Evolutionary conservation across 352 stramenopile genomes (phyloP), one percentile per base, ranked within the genome.

Genomic region (Globisporangium paroecandrum): DNA sequence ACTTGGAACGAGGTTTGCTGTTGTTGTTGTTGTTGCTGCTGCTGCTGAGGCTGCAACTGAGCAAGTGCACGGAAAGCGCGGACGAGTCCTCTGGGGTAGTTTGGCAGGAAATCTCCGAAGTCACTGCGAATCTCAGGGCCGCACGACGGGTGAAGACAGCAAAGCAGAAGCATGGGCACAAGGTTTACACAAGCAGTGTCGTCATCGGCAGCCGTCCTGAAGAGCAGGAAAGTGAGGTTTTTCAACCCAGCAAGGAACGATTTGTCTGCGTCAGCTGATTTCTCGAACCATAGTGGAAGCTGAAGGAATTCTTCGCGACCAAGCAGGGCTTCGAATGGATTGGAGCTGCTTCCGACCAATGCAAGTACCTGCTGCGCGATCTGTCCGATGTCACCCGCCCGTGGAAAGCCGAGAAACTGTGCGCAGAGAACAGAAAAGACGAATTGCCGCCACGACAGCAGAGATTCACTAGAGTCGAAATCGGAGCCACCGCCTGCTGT

Each of bases 241-340:
- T 76, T 81, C 27, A 77, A 18, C 7, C 68, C 66, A 1, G 18
- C 64, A 34, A 46, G 1, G 36, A 55, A 25, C 47, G 49, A 2
- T 61, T 20, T 4, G 69, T 41, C 20, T 51, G 2, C 57, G 0
- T n/a, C 34, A 29, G 43, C 34, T 47, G 53, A 32, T 3, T 60
- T 24, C 22, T 85, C 72, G 62, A 83, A 87, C 80, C 82, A 89
- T 27, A 86, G 59, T 13, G 72, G 78, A 1, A 86, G 58, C 0
- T 68, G 59, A 22, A 32, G 18, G 58, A 90, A 90, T 12, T 76
- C 58, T 7, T 57, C 41, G 18, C 29, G 54, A 13, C 68, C 69
- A 13, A 82, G 13, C 22, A 47, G 10, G 22, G 72, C 25, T n/a
- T 65, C 60, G 22, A 7, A 18, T 67, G 24, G 12, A 56, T 13